Base-by-base conservation (phyloP, 1,284 basidiomycete genomes). In the Ceratorhiza oryzae-sativae region DNA sequence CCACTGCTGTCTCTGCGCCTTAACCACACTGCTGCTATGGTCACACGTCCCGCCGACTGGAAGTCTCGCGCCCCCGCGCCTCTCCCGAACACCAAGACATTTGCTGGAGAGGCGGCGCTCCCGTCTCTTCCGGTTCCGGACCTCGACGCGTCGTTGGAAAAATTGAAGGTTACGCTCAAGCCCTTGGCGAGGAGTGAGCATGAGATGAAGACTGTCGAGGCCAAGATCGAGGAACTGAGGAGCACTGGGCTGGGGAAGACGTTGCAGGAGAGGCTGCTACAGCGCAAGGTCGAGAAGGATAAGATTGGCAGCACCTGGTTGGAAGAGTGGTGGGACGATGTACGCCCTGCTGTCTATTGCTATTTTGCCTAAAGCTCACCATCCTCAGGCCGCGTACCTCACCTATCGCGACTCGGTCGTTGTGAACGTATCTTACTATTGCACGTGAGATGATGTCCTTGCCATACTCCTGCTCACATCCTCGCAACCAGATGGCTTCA, bases 271-370 rank as follows among this genome's bases (percentile, higher is more conserved):
- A 80, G 87, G 41, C 80, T 93, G 71, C 76, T 86, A 63, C 79
- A 84, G 68, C 82, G 86, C 70, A 68, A 74, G 39, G 73, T 73
- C 13, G 83, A 84, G 53, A 80, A 81, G 36, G 83, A 84, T 73
- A 84, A 80, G 48, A 79, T 82, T 58, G 65, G 65, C 15, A 70
- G 65, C 23, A 90, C 92, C 77, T 93, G 91, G 91, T 80, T 93
- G 15, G 91, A 93, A 76, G 84, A 89, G 71, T 93, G 92, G 91
- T 93, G 91, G 91, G 91, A 93, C 77, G 87, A 91, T 76, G 79
- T 79, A 49, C 13, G 15, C 13, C 36, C 36, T 39, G 5, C 8
- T n/a, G 34, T 49, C n/a, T n/a, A n/a, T 3, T 46, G 12, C 30
- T 25, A 15, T 9, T 27, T 25, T 18, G 42, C 4, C 13, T 13